A percentile compares a stretch with the other conserved stretches of the same genome.
These are phyloP conservation scores for Mycena chlorophos DNA, from an alignment of 768 basidiomycete genomes.

Conservation along the genomic window DNA sequence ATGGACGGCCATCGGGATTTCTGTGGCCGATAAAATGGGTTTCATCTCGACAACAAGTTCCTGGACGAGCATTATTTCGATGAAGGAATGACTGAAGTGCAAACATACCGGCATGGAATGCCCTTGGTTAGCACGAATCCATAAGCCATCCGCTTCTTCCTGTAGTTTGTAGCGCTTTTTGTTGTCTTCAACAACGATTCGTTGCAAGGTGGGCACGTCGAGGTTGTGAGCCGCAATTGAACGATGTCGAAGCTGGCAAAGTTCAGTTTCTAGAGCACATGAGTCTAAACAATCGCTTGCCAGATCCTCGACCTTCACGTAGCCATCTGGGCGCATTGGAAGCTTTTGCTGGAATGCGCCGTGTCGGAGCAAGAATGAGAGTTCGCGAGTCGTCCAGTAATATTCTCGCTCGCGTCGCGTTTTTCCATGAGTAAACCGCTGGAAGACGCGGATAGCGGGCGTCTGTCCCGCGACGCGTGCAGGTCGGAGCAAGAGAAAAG, in stretches of 20 bases:
- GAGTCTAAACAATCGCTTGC: neutral
- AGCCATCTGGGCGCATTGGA: slow-evolving; percentile 14
- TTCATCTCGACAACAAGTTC: slow-evolving; percentile 49
- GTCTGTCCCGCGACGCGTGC: neutral
- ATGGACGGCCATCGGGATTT: slow-evolving; percentile 57
- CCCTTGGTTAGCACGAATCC: slow-evolving; percentile 72
- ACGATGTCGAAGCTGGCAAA: slow-evolving; percentile 54
- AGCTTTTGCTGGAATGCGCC: slow-evolving; percentile 6
- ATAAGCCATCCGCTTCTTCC: slow-evolving; percentile 52
- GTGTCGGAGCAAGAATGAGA: slow-evolving; percentile 12
- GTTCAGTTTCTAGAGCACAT: neutral
- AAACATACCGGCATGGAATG: slow-evolving; percentile 56
- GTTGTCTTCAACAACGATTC: slow-evolving; percentile 51
- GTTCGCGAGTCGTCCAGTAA: slow-evolving; percentile 1
- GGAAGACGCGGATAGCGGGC: no score
- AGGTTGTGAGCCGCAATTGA: slow-evolving; percentile 50
- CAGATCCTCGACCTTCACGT: slow-evolving; percentile 16
- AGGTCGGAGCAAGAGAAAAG: no score
- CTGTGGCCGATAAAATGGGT: slow-evolving; percentile 45
- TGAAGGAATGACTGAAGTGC: neutral
- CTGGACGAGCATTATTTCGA: slow-evolving; percentile 6
- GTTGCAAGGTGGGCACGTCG: slow-evolving; percentile 44
- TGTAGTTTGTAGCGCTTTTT: slow-evolving; percentile 51
- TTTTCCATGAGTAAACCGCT: neutral
- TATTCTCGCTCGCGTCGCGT: neutral